phyloP scores from a whole-genome alignment of 164 flowering plant genomes.

The Chloranthus sessilifolius region DNA sequence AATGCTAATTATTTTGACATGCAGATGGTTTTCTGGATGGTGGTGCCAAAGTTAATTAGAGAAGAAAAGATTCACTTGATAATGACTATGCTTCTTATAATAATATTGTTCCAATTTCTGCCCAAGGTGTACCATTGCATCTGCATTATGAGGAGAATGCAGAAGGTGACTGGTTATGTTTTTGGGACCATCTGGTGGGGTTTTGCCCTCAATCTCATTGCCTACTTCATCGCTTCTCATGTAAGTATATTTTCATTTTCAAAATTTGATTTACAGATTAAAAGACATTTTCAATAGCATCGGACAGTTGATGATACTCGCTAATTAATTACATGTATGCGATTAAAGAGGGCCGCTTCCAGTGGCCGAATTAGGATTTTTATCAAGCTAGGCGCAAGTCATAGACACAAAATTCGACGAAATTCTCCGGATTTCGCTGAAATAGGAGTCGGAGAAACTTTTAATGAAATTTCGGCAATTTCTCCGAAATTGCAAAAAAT shows the following conservation, averaged over 20 bases:
- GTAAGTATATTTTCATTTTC: conserved; percentile 39
- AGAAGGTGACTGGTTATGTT: conserved; percentile 87
- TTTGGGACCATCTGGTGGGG: conserved; percentile 99
- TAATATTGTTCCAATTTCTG: conserved; percentile 85
- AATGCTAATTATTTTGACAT: conserved; percentile 3
- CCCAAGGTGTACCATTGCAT: conserved; percentile 88
- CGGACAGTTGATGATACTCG: not conserved
- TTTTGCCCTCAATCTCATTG: conserved; percentile 83
- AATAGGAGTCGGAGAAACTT: too few relatives aligned
- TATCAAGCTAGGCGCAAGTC: too few relatives aligned
- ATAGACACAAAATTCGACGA: too few relatives aligned
- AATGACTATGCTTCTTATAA: conserved; percentile 74
- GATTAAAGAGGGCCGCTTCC: too few relatives aligned
- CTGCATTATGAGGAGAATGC: conserved; percentile 79
- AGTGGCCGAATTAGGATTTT: too few relatives aligned
- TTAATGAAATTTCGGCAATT: too few relatives aligned
- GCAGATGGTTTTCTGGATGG: conserved; percentile 89
- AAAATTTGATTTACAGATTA: not conserved
- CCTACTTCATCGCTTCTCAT: conserved; percentile 95
- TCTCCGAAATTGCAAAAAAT: too few relatives aligned
- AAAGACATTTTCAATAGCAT: too few relatives aligned
- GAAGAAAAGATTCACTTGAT: conserved; percentile 66
- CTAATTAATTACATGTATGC: too few relatives aligned
- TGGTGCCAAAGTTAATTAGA: conserved; percentile 63
- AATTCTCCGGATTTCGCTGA: too few relatives aligned